Evolutionary conservation across 441 rosid species (phyloP).

Genomic region (Syzygium syzygioides): DNA sequence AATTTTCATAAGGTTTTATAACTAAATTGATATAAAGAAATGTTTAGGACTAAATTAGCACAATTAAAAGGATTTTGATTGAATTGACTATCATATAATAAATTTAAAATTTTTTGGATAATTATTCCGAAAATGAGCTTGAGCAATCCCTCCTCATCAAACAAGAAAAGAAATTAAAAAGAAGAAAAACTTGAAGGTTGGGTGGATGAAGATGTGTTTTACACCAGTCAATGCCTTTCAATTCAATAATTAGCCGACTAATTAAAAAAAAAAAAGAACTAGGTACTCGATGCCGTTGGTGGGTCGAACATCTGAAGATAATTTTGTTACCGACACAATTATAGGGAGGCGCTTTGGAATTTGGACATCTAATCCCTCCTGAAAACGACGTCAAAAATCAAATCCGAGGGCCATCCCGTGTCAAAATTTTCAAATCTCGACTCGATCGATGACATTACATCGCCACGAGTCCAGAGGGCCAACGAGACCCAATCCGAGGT

Average conservation of each 20-base stretch:
- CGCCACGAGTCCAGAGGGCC: background rate
- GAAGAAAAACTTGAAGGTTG: background rate
- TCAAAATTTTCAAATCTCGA: background rate
- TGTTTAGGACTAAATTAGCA: no score
- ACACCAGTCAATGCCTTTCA: background rate
- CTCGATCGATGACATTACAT: background rate
- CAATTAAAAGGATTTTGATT: no score
- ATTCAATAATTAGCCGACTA: background rate
- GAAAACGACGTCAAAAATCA: background rate
- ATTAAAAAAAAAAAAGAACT: background rate
- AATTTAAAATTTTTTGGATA: no score
- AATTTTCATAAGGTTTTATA: no score
- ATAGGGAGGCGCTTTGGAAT: background rate
- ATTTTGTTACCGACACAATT: background rate
- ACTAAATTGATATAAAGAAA: no score
- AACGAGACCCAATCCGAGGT: accelerated
- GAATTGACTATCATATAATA: no score
- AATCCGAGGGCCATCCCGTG: background rate
- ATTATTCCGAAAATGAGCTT: background rate
- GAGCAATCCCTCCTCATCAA: background rate
- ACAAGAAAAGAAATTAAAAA: background rate
- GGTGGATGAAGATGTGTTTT: background rate
- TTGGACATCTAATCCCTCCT: background rate
- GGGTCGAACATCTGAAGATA: background rate
- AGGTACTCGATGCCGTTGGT: background rate